Evolutionary conservation across 2,329 filamentous ascomycete genomes (phyloP).

Genomic region (Huntiella savannae): DNA sequence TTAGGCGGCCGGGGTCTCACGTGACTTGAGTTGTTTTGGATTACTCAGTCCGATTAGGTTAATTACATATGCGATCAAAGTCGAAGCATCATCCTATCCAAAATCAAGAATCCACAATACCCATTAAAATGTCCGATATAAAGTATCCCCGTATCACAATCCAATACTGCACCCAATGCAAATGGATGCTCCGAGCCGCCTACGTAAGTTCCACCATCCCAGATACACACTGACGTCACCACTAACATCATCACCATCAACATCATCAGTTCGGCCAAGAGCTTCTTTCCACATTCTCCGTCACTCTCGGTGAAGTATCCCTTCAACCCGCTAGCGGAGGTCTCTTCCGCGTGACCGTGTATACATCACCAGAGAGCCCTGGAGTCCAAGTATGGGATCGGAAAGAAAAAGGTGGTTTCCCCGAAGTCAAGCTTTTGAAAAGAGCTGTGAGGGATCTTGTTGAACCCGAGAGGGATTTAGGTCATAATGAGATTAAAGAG

Average conservation of each 20-base stretch:
- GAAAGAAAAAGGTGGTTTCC: slow-evolving; percentile 72
- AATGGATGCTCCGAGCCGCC: slow-evolving; percentile 74
- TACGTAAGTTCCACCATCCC: slow-evolving; percentile 41
- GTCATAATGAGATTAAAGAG: slow-evolving; percentile 46
- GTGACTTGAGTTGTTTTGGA: too few species aligned
- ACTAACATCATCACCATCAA: too few species aligned
- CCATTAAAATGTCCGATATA: too few species aligned
- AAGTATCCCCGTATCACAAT: slow-evolving; percentile 56
- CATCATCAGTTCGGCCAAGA: slow-evolving; percentile 66
- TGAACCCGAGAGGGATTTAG: slow-evolving; percentile 57
- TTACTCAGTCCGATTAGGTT: too few species aligned
- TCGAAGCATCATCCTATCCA: too few species aligned
- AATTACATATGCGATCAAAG: too few species aligned
- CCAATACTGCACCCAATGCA: slow-evolving; percentile 82
- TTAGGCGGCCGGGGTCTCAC: too few species aligned
- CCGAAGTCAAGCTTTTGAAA: slow-evolving; percentile 84
- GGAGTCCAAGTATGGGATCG: slow-evolving; percentile 59
- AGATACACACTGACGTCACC: background rate
- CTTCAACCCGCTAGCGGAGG: slow-evolving; percentile 74
- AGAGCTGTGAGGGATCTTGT: slow-evolving; percentile 65
- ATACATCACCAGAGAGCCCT: slow-evolving; percentile 16
- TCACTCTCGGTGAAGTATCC: slow-evolving; percentile 67
- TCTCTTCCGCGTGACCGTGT: slow-evolving; percentile 57
- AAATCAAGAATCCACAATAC: too few species aligned
- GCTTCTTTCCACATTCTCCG: slow-evolving; percentile 79